Evolutionary conservation across 768 basidiomycete genomes (phyloP).

Genomic region (Cubamyces sp.): DNA sequence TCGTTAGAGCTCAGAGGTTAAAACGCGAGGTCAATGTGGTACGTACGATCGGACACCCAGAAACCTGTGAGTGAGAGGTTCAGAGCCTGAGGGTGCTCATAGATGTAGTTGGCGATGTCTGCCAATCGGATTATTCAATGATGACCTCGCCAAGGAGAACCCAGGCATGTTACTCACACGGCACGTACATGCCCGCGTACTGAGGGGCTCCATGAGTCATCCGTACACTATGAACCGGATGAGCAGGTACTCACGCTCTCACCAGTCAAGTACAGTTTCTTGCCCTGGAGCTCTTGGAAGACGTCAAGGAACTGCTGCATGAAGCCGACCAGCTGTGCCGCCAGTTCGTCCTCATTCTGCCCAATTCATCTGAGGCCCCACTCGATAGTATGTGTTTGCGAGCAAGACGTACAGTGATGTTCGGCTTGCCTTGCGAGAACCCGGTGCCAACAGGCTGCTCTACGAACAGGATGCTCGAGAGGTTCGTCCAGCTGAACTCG

Average conservation of each 20-base stretch:
- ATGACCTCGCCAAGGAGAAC: not conserved
- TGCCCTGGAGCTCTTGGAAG: constrained; percentile 72
- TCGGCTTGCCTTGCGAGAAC: constrained; percentile 70
- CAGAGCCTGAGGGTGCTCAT: constrained; percentile 54
- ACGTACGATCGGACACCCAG: constrained; percentile 77
- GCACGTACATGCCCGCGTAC: constrained; percentile 77
- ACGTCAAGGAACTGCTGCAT: constrained; percentile 76
- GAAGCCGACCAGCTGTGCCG: constrained; percentile 61
- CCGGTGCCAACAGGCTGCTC: constrained; percentile 85
- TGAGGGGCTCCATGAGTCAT: constrained; percentile 30
- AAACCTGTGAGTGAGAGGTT: constrained; percentile 67
- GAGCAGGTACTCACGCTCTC: constrained; percentile 62
- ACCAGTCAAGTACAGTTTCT: constrained; percentile 70
- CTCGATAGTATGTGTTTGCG: too few species aligned
- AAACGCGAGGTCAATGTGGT: too few species aligned
- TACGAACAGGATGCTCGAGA: constrained; percentile 74
- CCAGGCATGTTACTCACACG: constrained; percentile 44
- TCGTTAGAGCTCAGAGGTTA: not conserved
- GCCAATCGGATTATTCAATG: not conserved
- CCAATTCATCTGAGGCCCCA: not conserved
- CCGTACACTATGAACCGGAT: not conserved
- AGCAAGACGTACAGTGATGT: constrained; percentile 43
- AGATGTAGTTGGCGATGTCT: constrained; percentile 82
- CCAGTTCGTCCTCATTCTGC: constrained; percentile 58
- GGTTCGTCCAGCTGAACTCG: constrained; percentile 77